Conservation (phyloP, 257 asterid species). For the Petunia axillaris region DNA sequence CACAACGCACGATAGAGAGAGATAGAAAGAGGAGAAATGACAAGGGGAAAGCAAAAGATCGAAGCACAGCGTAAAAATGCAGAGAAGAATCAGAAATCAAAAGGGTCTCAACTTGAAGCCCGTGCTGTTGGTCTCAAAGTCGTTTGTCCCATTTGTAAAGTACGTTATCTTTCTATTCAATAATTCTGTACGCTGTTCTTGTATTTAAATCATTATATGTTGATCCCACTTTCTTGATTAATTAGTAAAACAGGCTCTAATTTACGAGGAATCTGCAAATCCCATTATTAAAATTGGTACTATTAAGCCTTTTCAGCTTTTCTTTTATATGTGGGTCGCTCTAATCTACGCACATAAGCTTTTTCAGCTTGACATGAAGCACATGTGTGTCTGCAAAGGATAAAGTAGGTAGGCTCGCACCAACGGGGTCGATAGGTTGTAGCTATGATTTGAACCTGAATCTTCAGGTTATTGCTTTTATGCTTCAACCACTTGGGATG, state of each 20-base stretch:
- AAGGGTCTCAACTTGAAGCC: slow-evolving; percentile 95
- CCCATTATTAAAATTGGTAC: too few species aligned
- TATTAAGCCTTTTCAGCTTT: too few species aligned
- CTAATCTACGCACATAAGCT: too few species aligned
- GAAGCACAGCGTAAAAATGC: slow-evolving; percentile 84
- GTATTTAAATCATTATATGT: too few species aligned
- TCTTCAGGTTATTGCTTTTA: background rate
- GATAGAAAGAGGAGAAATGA: slow-evolving; percentile 41
- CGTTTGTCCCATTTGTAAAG: slow-evolving; percentile 77
- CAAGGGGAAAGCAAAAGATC: slow-evolving; percentile 92
- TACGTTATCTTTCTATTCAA: slow-evolving; percentile 23
- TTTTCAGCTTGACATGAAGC: too few species aligned
- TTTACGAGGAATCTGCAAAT: too few species aligned
- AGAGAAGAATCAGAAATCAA: slow-evolving; percentile 73
- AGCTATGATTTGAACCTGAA: background rate
- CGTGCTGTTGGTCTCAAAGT: slow-evolving; percentile 91
- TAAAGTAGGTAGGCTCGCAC: too few species aligned
- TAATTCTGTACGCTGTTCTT: background rate
- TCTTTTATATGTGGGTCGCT: too few species aligned
- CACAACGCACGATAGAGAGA: slow-evolving; percentile 7
- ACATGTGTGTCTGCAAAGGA: too few species aligned
- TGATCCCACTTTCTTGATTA: too few species aligned
- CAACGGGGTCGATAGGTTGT: too few species aligned
- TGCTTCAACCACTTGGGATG: background rate
- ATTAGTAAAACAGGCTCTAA: too few species aligned